Evolutionary conservation across 345 rosid genomes (phyloP), one percentile per base, ranked within the genome.

Genomic region (Fremontodendron californicum): DNA sequence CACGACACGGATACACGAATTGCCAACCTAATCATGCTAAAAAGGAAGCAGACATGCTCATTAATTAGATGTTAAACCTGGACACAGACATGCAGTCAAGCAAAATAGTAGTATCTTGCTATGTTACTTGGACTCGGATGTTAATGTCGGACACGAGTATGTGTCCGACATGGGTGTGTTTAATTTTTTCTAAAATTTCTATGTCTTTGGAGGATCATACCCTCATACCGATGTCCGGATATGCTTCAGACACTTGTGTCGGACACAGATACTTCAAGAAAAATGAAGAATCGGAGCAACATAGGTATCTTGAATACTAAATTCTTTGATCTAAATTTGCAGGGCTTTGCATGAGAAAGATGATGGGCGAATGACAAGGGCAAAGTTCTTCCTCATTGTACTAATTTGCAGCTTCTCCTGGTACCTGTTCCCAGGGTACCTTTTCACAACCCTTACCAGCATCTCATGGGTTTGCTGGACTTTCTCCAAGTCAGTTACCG

Each of bases 271-370:
- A n/a, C n/a, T n/a, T n/a, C n/a, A n/a, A n/a, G n/a, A n/a, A n/a
- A n/a, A n/a, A n/a, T n/a, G n/a, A n/a, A n/a, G n/a, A n/a, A n/a
- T n/a, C n/a, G n/a, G n/a, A n/a, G n/a, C n/a, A n/a, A n/a, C n/a
- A n/a, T n/a, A n/a, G n/a, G 16, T 25, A 25, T 6, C 55, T 68
- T 68, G 71, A 40, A 66, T 21, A 1, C 13, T 68, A 10, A 45
- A 7, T 9, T 48, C 25, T 27, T 74, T 46, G 19, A 61, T 74
- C 51, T 10, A 31, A 81, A 60, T 64, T 74, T 58, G 78, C 87
- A 94, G 97, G 89, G 97, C 97, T 25, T 82, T 94, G 81, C 97
- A 90, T 25, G 97, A 94, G 87, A 92, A 89, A 79, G 97, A 90
- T 12, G 90, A 91, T 1, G 80, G 68, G 27, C 75, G 81, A 19